Evolutionary conservation across 768 basidiomycete genomes (phyloP).

Genomic region (Russula foetens): DNA sequence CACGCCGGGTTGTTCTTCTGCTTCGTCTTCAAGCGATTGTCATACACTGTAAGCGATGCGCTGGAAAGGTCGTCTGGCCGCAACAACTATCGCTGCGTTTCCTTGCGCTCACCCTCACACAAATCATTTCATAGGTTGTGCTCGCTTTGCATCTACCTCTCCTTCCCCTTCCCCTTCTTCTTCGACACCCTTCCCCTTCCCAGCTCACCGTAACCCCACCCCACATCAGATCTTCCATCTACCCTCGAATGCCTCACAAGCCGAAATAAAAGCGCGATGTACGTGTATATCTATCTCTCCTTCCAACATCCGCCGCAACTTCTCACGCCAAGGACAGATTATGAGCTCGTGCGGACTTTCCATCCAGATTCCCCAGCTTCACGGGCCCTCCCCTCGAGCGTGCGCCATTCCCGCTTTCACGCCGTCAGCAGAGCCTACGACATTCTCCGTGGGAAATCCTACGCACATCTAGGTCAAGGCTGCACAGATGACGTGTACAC

Average conservation of each 20-base stretch:
- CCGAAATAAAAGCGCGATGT: conserved; percentile 64
- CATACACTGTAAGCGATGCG: neutral
- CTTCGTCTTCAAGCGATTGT: neutral
- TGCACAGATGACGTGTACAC: conserved; percentile 35
- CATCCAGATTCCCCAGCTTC: conserved; percentile 58
- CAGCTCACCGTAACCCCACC: conserved; percentile 43
- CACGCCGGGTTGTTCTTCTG: too few species aligned
- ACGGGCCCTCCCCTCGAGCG: conserved; percentile 32
- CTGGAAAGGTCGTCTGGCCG: neutral
- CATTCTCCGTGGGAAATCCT: conserved; percentile 34
- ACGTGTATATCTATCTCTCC: conserved; percentile 24
- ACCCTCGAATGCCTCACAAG: conserved; percentile 42
- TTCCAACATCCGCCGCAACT: neutral
- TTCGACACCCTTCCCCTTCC: conserved; percentile 39
- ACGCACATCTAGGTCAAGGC: conserved; percentile 7
- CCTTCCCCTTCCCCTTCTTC: conserved; percentile 23
- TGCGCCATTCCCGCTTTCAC: conserved; percentile 55
- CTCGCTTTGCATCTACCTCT: neutral
- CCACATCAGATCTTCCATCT: conserved; percentile 73
- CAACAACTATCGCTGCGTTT: neutral
- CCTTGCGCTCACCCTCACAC: neutral
- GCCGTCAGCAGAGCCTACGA: conserved; percentile 60
- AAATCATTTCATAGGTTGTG: neutral
- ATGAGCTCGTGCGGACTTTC: conserved; percentile 61
- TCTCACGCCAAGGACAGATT: conserved; percentile 37